A percentile compares a stretch with the other conserved stretches of the same genome.
These are phyloP conservation scores for Cinchona pubescens DNA, from an alignment of 257 asterid species.

Conservation along the genomic window DNA sequence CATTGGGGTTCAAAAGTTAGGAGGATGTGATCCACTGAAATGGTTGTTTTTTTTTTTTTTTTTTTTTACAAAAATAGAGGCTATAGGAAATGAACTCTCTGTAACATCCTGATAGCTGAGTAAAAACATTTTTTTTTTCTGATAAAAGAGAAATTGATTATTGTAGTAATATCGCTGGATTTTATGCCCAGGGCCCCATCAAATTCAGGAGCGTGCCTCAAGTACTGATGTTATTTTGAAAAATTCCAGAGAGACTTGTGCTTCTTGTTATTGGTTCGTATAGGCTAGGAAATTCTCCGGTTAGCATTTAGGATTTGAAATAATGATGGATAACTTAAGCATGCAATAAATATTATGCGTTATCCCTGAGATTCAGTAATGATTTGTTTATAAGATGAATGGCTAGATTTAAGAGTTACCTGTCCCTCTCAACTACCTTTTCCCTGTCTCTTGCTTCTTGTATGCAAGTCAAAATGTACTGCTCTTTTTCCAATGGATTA, in stretches of 20 bases:
- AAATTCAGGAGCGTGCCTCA: background rate
- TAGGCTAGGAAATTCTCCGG: background rate
- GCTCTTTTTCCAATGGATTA: background rate
- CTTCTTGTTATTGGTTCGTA: background rate
- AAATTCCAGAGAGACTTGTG: background rate
- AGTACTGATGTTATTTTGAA: background rate
- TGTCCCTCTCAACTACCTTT: background rate
- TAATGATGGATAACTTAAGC: background rate
- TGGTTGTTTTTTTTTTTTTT: too few relatives aligned
- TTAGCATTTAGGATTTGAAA: background rate
- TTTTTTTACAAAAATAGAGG: background rate
- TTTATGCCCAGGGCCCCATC: background rate
- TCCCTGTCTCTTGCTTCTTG: background rate
- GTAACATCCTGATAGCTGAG: background rate
- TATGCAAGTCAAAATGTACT: background rate
- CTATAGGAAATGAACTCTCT: background rate
- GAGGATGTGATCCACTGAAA: background rate
- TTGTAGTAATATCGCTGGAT: background rate
- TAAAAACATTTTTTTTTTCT: background rate
- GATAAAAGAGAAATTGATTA: background rate
- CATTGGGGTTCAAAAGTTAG: background rate
- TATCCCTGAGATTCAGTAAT: background rate
- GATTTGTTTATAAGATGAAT: background rate
- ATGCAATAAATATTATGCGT: background rate
- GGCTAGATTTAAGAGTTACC: background rate